Conservation (phyloP, 208 protist genomes). For the Crithidia bombi region DNA sequence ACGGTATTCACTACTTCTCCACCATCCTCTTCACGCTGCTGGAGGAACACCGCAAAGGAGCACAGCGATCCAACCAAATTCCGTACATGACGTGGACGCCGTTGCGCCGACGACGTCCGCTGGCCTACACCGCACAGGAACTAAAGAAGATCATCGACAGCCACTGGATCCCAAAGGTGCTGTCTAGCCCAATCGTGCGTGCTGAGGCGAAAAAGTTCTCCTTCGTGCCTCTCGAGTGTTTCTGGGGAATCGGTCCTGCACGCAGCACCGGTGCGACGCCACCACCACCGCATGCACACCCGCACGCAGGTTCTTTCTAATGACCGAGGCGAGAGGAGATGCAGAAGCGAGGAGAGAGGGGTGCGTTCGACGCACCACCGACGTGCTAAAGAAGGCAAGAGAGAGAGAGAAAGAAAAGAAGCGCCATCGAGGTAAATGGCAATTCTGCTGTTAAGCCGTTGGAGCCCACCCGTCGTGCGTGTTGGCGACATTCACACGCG, state of each 20-base stretch:
- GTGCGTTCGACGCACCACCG: no score
- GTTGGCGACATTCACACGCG: no score
- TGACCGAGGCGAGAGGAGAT: background rate
- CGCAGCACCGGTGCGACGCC: background rate
- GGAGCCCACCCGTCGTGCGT: no score
- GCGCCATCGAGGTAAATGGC: no score
- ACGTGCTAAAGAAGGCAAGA: no score
- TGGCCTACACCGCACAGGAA: conserved; percentile 63
- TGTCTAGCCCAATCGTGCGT: conserved; percentile 49
- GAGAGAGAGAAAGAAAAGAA: no score
- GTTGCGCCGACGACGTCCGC: conserved; percentile 47
- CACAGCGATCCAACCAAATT: conserved; percentile 25
- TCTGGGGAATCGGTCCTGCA: conserved; percentile 47
- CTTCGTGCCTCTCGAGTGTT: conserved; percentile 73
- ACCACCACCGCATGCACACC: conserved; percentile 3
- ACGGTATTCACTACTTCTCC: conserved; percentile 83
- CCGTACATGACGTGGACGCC: conserved; percentile 93
- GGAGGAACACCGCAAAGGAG: conserved; percentile 70
- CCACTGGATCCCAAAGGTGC: conserved; percentile 74
- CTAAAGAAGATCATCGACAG: conserved; percentile 72
- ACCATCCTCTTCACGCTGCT: conserved; percentile 82
- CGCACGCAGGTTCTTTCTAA: background rate
- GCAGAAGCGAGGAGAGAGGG: background rate
- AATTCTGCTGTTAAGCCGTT: no score
- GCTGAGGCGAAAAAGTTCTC: conserved; percentile 46